A percentile compares a stretch with the other conserved stretches of the same genome.
Evolutionary conservation across 2,329 filamentous ascomycete genomes (phyloP).

Genomic region (Drechslerella coelobrocha): DNA sequence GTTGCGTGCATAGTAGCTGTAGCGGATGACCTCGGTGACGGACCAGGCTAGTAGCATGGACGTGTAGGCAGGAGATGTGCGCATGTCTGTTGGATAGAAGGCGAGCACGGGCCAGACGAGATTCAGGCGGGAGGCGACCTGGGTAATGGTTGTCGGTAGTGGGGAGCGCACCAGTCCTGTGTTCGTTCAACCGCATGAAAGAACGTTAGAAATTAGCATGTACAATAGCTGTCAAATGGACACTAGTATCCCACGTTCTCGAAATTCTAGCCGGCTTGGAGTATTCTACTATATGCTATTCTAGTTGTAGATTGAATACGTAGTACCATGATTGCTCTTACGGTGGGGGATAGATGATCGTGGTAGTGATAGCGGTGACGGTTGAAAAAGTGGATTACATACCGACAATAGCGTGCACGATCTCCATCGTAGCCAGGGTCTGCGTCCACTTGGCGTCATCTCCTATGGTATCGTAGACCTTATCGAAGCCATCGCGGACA

Average conservation of each 20-base stretch:
- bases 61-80: slow-evolving; percentile 69
- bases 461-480: slow-evolving; percentile 69
- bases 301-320: no score
- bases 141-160: slow-evolving; percentile 83
- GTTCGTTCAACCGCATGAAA: not conserved
- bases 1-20: slow-evolving; percentile 84
- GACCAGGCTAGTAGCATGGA: slow-evolving; percentile 87
- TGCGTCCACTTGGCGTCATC: slow-evolving; percentile 80
- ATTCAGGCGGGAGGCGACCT: slow-evolving; percentile 84
- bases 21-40: slow-evolving; percentile 88
- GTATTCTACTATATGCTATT: no score
- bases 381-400: slow-evolving; percentile 55
- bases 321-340: no score
- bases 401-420: slow-evolving; percentile 81
- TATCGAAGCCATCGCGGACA: slow-evolving; percentile 63
- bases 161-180: slow-evolving; percentile 84
- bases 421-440: slow-evolving; percentile 80
- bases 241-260: no score
- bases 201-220: slow-evolving; percentile 5
- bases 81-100: slow-evolving; percentile 71
- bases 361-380: not conserved
- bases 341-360: not conserved
- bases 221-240: no score
- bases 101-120: slow-evolving; percentile 86
- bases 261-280: no score